Evolutionary conservation across 371 early-diverging fungal genomes (phyloP), one percentile per base, ranked within the genome.

Genomic region (Apophysomyces variabilis): DNA sequence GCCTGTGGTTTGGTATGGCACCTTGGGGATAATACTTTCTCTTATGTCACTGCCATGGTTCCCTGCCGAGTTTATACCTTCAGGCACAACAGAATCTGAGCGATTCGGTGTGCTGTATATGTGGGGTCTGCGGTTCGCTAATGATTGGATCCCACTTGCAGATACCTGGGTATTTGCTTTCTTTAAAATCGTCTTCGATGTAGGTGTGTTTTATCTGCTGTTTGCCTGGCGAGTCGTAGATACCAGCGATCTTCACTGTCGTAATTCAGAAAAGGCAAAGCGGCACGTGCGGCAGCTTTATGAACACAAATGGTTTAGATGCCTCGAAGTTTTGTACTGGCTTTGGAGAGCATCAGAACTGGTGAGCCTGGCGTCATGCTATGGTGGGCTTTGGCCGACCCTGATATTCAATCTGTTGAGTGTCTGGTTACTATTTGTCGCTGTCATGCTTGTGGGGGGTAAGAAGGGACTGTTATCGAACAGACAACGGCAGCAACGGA

Each of bases 91-190:
- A 4, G 63, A 72, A 5, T 65, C 73, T 4, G 80, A 80, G 38
- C 75, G 83, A 4, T 77, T 72, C 32, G 87, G 87, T 4, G 78
- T 70, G 13, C 86, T 90, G 64, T 88, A 87, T 69, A 65, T 88
- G 35, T 88, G 82, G 69, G 90, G 91, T 1, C 76, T 92, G 18
- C 47, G 64, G 16, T 66, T 76, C 68, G 74, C 64, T 0, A 76
- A 84, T 3, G 87, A 85, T 16, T 95, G 94, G 93, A 74, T 90
- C 0, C 95, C 95, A 1, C 74, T 92, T 61, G 79, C 87, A 21
- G 95, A 95, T 68, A 93, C 95, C 1, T 95, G 92, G 92, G 76
- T 89, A 60, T 84, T 77, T 76, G 80, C 83, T 1, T 68, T 78
- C 7, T 80, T 73, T 39, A 77, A 84, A 13, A 65, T 85, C 1